Conservation (phyloP, 768 basidiomycete species). For the Termitomyces sp. region DNA sequence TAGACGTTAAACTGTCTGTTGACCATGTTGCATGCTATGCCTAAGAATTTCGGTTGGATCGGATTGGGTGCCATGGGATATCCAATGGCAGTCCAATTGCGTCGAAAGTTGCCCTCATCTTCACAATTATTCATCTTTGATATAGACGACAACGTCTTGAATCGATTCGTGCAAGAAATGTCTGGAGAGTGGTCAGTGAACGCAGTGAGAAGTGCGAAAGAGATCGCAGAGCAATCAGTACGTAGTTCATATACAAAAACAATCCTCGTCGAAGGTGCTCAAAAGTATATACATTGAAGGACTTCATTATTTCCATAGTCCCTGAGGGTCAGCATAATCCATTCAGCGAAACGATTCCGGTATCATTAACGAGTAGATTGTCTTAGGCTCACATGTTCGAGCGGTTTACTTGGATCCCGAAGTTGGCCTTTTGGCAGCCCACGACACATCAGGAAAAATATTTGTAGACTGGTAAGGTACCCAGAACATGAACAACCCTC, state of each 20-base stretch:
- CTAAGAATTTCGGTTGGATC: constrained; percentile 35
- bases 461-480: constrained; percentile 40
- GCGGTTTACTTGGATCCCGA: constrained; percentile 34
- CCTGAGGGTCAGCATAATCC: constrained; percentile 32
- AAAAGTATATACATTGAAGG: constrained; percentile 26
- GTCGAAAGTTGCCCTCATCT: constrained; percentile 27
- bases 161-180: constrained; percentile 26
- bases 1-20: neutral
- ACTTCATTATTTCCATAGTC: constrained; percentile 39
- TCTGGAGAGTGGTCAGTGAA: constrained; percentile 17
- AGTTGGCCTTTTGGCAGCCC: constrained; percentile 33
- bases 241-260: constrained; percentile 7
- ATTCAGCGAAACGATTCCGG: neutral
- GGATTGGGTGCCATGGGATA: constrained; percentile 45
- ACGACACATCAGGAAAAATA: constrained; percentile 34
- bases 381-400: constrained; percentile 35
- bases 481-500: neutral
- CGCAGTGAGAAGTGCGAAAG: constrained; percentile 27
- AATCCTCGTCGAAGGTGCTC: neutral
- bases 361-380: neutral
- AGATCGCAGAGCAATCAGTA: constrained; percentile 38
- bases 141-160: constrained; percentile 26
- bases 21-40: constrained; percentile 19
- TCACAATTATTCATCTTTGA: constrained; percentile 34
- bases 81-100: constrained; percentile 40